Percentiles rank a stretch among this genome's conserved stretches.
Conservation (phyloP, 495 filamentous ascomycete genomes). For the Parmelia sp. region DNA sequence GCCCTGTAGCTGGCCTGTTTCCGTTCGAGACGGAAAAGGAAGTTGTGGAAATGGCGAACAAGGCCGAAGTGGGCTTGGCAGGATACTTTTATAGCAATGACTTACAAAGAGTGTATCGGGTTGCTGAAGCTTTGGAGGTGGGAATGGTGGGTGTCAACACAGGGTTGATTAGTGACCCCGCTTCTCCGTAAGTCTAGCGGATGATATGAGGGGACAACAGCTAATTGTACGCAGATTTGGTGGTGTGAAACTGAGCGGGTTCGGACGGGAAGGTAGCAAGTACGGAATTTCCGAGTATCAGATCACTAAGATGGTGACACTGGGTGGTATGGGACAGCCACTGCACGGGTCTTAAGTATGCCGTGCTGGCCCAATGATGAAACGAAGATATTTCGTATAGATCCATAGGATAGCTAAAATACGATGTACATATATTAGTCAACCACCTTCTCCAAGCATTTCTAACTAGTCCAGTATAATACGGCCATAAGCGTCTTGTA, state of each 20-base stretch:
- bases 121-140: constrained; percentile 79
- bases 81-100: constrained; percentile 84
- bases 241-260: constrained; percentile 89
- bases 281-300: constrained; percentile 90
- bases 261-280: constrained; percentile 85
- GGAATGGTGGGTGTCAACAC: constrained; percentile 90
- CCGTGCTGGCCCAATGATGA: neutral
- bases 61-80: constrained; percentile 70
- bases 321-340: constrained; percentile 66
- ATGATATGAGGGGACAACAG: constrained; percentile 3
- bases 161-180: constrained; percentile 74
- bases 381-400: neutral
- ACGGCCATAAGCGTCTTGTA: neutral
- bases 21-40: constrained; percentile 77
- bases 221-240: constrained; percentile 57
- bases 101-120: constrained; percentile 61
- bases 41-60: constrained; percentile 72
- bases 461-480: neutral
- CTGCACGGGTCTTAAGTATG: constrained; percentile 20
- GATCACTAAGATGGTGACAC: constrained; percentile 78
- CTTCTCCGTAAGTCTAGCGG: constrained; percentile 50
- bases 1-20: constrained; percentile 79
- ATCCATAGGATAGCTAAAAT: neutral
- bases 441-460: neutral
- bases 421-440: neutral